Evolutionary conservation across 169 alveolate genomes (phyloP), one percentile per base, ranked within the genome.

Genomic region (Plasmodium yoelii): DNA sequence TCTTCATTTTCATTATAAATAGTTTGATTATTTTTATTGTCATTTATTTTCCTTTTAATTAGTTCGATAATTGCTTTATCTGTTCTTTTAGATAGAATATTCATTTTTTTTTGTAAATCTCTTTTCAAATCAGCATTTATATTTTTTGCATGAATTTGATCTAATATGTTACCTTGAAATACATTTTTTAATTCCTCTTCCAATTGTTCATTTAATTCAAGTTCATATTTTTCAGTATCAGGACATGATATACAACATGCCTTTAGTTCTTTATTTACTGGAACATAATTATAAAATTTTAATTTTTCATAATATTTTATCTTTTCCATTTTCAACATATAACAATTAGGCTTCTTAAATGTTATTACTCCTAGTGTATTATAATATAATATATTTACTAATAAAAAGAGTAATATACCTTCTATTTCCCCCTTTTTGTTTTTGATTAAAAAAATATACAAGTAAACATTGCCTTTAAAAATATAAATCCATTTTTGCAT

Each of bases 51-150:
- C 74, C 82, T 71, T 44, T 93, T 88, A 15, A 95, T 88, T 61
- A 95, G 84, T 84, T 93, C 93, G 63, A 94, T 70, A 2, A 95
- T 92, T 19, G 97, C 95, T 53, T 61, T 63, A 80, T 95, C 97
- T 6, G 97, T 95, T 47, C 88, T 73, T 57, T 84, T 67, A 15
- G 97, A 87, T 12, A 95, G 69, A 18, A 91, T 42, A 69, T 93
- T 68, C 55, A 93, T 69, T 60, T 93, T 87, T 68, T 94, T 93
- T 57, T 89, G 88, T 49, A 95, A 86, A 73, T 95, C 95, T 74
- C 97, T 86, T 88, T 95, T 94, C 74, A 95, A 75, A 70, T 95
- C 97, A 72, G 92, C 92, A 72, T 93, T 93, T 15, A 93, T 92
- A 64, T 92, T 77, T 34, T 88, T 87, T n/a, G 95, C 94, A 53